These are phyloP conservation scores for Podaxis pistillaris DNA, from an alignment of 768 basidiomycete genomes.

Conservation along the genomic window DNA sequence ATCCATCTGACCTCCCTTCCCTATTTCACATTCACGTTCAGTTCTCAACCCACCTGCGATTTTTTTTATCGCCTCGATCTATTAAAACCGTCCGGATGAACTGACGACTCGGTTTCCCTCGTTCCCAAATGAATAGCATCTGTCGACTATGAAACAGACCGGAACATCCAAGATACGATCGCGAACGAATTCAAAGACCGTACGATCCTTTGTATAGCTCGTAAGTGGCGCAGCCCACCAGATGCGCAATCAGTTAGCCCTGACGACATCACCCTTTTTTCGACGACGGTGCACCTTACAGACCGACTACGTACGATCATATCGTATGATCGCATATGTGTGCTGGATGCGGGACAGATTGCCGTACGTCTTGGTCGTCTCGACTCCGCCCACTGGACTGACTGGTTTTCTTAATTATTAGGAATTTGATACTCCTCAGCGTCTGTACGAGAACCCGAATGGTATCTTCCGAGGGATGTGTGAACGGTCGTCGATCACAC, in stretches of 20 bases:
- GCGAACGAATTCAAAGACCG: constrained; percentile 78
- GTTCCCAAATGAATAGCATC: constrained; percentile 46
- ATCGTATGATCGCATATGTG: constrained; percentile 85
- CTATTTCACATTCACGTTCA: too few relatives aligned
- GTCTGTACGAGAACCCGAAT: constrained; percentile 51
- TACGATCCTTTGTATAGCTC: constrained; percentile 86
- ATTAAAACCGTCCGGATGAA: not conserved
- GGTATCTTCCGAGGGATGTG: constrained; percentile 89
- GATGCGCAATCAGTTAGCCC: not conserved
- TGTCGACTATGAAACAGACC: constrained; percentile 87
- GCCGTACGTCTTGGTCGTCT: constrained; percentile 42
- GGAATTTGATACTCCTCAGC: constrained; percentile 82
- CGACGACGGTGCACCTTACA: constrained; percentile 20
- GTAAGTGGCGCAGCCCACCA: constrained; percentile 38
- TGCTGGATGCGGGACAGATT: constrained; percentile 78
- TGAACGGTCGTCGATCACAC: constrained; percentile 71
- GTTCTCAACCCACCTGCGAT: not conserved
- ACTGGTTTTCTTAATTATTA: constrained; percentile 21
- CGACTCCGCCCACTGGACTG: not conserved
- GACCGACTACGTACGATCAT: constrained; percentile 88
- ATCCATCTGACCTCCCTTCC: not conserved
- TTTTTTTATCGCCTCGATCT: not conserved
- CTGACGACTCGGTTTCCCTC: not conserved
- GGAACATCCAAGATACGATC: constrained; percentile 90
- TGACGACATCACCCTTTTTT: not conserved